Conservation (phyloP, 768 basidiomycete species). For the Suillus subaureus region DNA sequence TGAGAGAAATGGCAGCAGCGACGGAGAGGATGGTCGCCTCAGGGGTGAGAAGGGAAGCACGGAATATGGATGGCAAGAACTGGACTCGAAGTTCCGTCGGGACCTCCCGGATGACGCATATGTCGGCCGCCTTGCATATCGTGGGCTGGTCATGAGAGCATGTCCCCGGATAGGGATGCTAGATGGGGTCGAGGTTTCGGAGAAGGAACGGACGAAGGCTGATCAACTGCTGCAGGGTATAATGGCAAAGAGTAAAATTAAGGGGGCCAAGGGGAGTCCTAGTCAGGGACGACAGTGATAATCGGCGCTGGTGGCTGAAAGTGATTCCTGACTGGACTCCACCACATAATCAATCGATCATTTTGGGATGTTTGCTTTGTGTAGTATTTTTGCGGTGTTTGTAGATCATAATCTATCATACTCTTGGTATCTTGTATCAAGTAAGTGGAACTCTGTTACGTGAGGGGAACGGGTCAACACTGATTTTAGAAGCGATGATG, state of each 20-base stretch:
- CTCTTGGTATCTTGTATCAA: slow-evolving; percentile 3
- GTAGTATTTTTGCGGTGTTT: slow-evolving; percentile 1
- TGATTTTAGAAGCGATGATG: slow-evolving; percentile 7
- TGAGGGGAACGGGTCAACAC: slow-evolving; percentile 7
- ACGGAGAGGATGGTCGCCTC: slow-evolving; percentile 24
- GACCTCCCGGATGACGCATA: slow-evolving; percentile 89
- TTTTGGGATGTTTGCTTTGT: slow-evolving; percentile 10
- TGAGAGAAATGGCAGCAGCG: slow-evolving; percentile 35
- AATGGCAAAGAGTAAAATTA: slow-evolving; percentile 42
- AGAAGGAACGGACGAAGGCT: slow-evolving; percentile 86
- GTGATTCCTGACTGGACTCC: slow-evolving; percentile 1
- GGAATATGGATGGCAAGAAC: slow-evolving; percentile 61
- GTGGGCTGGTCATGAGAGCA: slow-evolving; percentile 83
- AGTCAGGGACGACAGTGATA: slow-evolving; percentile 18
- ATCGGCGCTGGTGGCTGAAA: slow-evolving; percentile 8
- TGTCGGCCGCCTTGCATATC: slow-evolving; percentile 84
- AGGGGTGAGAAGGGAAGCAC: slow-evolving; percentile 34
- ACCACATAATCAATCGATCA: background rate
- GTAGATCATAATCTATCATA: slow-evolving; percentile 7
- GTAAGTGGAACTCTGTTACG: slow-evolving; percentile 7
- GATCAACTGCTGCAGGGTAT: slow-evolving; percentile 64
- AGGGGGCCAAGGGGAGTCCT: slow-evolving; percentile 30
- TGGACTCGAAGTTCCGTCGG: slow-evolving; percentile 86
- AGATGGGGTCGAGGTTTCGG: slow-evolving; percentile 84
- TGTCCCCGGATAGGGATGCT: slow-evolving; percentile 68